Percentiles rank a stretch among this genome's conserved stretches.
Evolutionary conservation across 2,329 filamentous ascomycete genomes (phyloP).

Genomic region (Trichoderma gracile): DNA sequence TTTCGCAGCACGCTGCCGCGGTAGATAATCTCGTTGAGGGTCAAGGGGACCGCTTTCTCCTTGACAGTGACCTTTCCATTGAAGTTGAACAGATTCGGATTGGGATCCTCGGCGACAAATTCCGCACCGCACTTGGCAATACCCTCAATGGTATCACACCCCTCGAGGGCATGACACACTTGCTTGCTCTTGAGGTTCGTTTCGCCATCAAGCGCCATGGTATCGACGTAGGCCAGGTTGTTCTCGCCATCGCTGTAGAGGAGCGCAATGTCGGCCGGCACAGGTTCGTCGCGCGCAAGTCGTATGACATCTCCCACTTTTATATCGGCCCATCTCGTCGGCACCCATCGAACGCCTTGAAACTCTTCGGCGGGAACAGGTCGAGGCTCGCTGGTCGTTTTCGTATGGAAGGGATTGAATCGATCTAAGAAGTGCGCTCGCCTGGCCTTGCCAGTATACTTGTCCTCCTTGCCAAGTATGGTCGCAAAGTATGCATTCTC

Average conservation of each 20-base stretch:
- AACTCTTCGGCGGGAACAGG: conserved; percentile 60
- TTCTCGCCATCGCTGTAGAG: conserved; percentile 77
- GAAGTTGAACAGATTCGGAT: conserved; percentile 74
- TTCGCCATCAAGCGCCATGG: conserved; percentile 81
- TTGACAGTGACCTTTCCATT: conserved; percentile 65
- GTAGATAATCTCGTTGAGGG: conserved; percentile 79
- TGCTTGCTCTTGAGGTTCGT: conserved; percentile 80
- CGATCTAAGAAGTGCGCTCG: conserved; percentile 31
- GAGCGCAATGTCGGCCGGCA: conserved; percentile 81
- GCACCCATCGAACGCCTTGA: conserved; percentile 54
- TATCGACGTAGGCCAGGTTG: conserved; percentile 78
- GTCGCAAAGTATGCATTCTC: conserved; percentile 65
- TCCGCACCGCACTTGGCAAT: conserved; percentile 59
- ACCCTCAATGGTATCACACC: conserved; percentile 55
- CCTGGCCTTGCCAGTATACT: conserved; percentile 35
- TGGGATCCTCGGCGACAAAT: conserved; percentile 74
- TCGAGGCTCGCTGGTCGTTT: conserved; percentile 35
- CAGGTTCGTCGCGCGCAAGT: conserved; percentile 67
- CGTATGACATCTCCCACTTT: conserved; percentile 53
- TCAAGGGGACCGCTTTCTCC: conserved; percentile 66
- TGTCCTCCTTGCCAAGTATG: conserved; percentile 45
- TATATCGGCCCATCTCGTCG: conserved; percentile 48
- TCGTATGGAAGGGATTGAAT: conserved; percentile 40
- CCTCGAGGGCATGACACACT: conserved; percentile 60
- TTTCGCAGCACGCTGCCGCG: conserved; percentile 84